Percentiles rank a stretch among this genome's conserved stretches.
phyloP scores from a whole-genome alignment of 768 basidiomycete genomes.

The Collybiopsis confluens region DNA sequence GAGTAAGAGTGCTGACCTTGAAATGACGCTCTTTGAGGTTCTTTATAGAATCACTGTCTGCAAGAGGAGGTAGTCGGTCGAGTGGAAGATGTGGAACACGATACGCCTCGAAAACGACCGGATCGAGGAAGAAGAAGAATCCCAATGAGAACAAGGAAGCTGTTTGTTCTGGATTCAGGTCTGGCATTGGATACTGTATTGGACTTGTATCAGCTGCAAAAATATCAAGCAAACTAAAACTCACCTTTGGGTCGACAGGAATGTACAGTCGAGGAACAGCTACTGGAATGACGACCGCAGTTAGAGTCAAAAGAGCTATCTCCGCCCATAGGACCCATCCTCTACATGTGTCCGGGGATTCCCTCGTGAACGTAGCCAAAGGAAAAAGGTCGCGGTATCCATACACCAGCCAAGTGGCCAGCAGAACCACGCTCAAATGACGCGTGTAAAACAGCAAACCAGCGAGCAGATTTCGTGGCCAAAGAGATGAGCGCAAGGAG shows the following conservation, averaged over 20 bases:
- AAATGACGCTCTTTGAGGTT: slow-evolving; percentile 5
- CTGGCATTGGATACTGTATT: slow-evolving; percentile 8
- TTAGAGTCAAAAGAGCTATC: slow-evolving; percentile 31
- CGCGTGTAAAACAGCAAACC: slow-evolving; percentile 1
- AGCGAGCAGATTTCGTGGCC: neutral
- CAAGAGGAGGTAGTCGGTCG: slow-evolving; percentile 49
- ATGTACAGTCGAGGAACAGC: slow-evolving; percentile 38
- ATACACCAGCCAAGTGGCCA: neutral
- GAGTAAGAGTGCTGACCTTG: neutral
- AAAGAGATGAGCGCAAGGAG: neutral
- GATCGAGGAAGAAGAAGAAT: slow-evolving; percentile 27
- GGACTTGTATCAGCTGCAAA: slow-evolving; percentile 8
- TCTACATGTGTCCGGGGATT: slow-evolving; percentile 32
- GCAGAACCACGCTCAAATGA: slow-evolving; percentile 8
- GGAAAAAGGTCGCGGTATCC: slow-evolving; percentile 37
- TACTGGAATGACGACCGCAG: slow-evolving; percentile 37
- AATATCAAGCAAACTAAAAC: neutral
- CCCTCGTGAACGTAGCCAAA: slow-evolving; percentile 35
- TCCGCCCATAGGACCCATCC: slow-evolving; percentile 39
- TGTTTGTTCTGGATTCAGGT: slow-evolving; percentile 27
- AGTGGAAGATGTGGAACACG: slow-evolving; percentile 9
- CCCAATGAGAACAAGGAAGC: slow-evolving; percentile 26
- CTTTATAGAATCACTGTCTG: slow-evolving; percentile 48
- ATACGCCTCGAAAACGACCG: slow-evolving; percentile 6
- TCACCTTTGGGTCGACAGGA: slow-evolving; percentile 37